These are phyloP conservation scores for Stromatinia cepivora DNA, from an alignment of 2,329 filamentous ascomycete genomes.

Conservation along the genomic window DNA sequence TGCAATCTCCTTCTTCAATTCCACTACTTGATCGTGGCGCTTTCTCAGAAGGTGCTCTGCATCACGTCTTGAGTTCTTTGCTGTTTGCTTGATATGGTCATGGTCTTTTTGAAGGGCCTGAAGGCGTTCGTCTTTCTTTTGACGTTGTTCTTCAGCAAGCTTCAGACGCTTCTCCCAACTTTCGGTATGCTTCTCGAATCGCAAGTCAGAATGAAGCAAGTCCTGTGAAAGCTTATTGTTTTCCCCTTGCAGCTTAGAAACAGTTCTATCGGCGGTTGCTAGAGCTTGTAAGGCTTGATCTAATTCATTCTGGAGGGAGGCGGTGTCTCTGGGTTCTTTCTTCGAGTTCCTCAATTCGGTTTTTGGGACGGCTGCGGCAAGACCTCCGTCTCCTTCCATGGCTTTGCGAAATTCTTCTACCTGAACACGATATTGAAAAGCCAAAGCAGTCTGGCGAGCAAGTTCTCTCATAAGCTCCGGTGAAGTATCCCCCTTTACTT, in stretches of 20 bases:
- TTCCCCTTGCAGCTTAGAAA: conserved; percentile 37
- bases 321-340: conserved; percentile 54
- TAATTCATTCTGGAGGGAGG: conserved; percentile 54
- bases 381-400: conserved; percentile 45
- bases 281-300: conserved; percentile 53
- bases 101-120: conserved; percentile 53
- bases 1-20: conserved; percentile 55
- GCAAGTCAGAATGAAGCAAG: conserved; percentile 35
- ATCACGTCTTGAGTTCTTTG: conserved; percentile 55
- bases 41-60: conserved; percentile 56
- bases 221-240: conserved; percentile 38
- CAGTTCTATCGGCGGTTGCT: conserved; percentile 46
- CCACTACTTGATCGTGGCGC: conserved; percentile 57
- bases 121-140: conserved; percentile 52
- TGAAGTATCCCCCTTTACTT: conserved; percentile 47
- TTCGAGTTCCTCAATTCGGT: conserved; percentile 55
- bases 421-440: conserved; percentile 57
- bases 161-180: conserved; percentile 45
- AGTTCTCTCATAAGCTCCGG: conserved; percentile 54
- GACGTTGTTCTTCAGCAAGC: conserved; percentile 47
- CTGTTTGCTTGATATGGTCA: conserved; percentile 54
- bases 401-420: conserved; percentile 59
- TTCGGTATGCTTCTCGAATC: conserved; percentile 38
- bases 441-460: conserved; percentile 57
- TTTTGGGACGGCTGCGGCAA: conserved; percentile 47